phyloP scores from a whole-genome alignment of 1,284 basidiomycete species.

The Mycena sp. region DNA sequence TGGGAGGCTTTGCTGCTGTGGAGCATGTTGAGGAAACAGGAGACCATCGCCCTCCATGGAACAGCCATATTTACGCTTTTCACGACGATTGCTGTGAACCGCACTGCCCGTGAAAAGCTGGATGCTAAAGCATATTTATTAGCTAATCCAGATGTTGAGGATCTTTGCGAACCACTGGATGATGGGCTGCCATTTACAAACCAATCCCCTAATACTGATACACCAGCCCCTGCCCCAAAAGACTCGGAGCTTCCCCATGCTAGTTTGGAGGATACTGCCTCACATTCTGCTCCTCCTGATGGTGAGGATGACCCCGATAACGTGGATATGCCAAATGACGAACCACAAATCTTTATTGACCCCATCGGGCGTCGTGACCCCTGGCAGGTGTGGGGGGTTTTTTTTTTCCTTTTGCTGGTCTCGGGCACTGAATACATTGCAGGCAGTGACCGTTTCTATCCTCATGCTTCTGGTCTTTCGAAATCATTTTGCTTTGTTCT shows the following conservation, averaged over 20 bases:
- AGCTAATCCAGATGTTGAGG: too few species aligned
- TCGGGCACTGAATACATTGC: not conserved
- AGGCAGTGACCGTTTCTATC: conserved; percentile 18
- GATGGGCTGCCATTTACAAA: too few species aligned
- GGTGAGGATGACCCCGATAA: not conserved
- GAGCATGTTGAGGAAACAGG: not conserved
- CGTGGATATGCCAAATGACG: not conserved
- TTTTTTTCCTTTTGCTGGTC: not conserved
- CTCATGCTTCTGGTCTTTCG: conserved; percentile 16
- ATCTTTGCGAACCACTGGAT: not conserved
- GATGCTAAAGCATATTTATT: not conserved
- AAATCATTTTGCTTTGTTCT: conserved; percentile 18
- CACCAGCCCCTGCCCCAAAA: too few species aligned
- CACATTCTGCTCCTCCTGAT: not conserved
- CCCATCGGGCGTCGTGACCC: conserved; percentile 10
- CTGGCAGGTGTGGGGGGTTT: conserved; percentile 18
- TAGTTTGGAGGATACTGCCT: too few species aligned
- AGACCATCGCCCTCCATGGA: not conserved
- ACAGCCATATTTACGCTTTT: not conserved
- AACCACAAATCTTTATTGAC: not conserved
- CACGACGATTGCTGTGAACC: not conserved
- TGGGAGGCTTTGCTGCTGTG: not conserved
- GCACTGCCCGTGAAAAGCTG: not conserved
- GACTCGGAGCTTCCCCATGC: too few species aligned
- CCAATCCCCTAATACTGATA: too few species aligned